These are phyloP conservation scores for Psilocybe cubensis DNA, from an alignment of 768 basidiomycete genomes.

Conservation along the genomic window DNA sequence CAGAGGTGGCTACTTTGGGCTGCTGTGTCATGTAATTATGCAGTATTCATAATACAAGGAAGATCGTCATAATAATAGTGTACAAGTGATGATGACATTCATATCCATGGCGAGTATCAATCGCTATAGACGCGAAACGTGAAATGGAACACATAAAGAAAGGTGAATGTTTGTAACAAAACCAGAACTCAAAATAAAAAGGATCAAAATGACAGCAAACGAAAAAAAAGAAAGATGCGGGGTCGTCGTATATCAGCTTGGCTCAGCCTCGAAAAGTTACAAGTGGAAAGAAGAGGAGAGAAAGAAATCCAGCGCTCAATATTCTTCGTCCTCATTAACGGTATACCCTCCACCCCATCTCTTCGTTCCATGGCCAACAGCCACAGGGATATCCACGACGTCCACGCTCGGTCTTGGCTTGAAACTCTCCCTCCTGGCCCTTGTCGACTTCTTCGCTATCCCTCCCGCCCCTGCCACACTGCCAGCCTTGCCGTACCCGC, in stretches of 20 bases:
- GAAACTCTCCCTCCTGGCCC: slow-evolving; percentile 77
- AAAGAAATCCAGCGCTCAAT: slow-evolving; percentile 23
- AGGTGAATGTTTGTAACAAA: background rate
- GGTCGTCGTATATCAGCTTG: background rate
- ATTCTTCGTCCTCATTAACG: slow-evolving; percentile 56
- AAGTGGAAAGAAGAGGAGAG: background rate
- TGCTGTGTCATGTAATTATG: no score
- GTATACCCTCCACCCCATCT: slow-evolving; percentile 38
- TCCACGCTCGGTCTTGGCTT: slow-evolving; percentile 81
- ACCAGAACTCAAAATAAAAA: background rate
- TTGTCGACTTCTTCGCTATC: slow-evolving; percentile 49
- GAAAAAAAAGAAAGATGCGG: no score
- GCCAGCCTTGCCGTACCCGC: slow-evolving; percentile 24
- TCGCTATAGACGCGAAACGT: background rate
- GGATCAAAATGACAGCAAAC: no score
- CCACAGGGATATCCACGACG: slow-evolving; percentile 31
- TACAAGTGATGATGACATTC: background rate
- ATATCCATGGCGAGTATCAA: background rate
- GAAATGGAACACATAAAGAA: background rate
- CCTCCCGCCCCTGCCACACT: slow-evolving; percentile 26
- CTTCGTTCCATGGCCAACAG: slow-evolving; percentile 28
- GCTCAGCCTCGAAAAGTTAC: background rate
- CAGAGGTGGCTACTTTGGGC: no score
- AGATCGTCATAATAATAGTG: background rate
- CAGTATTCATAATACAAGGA: background rate